A percentile compares a stretch with the other conserved stretches of the same genome.
Conservation (phyloP, 345 rosid genomes). For the Acer saccharum region DNA sequence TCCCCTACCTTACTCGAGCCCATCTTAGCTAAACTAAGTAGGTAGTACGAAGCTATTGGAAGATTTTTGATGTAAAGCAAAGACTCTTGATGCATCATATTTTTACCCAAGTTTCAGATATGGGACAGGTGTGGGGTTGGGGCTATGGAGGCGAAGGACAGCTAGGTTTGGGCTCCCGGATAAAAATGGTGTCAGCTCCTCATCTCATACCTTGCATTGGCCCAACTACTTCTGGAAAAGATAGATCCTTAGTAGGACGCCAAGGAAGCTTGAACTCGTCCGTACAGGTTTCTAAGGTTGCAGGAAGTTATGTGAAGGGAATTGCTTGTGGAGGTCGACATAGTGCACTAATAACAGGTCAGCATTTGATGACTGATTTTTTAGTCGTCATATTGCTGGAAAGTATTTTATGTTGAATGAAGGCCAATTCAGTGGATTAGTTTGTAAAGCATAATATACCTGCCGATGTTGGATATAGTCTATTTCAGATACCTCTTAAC, state of each 20-base stretch:
- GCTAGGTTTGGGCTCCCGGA: conserved; percentile 80
- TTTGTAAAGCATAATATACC: not conserved
- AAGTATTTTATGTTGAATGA: not conserved
- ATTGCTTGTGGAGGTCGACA: conserved; percentile 92
- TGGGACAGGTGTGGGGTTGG: conserved; percentile 99
- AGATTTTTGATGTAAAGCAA: conserved; percentile 60
- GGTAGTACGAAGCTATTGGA: conserved; percentile 60
- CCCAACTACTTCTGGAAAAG: conserved; percentile 45
- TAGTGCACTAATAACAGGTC: conserved; percentile 79
- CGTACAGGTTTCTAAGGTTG: conserved; percentile 34
- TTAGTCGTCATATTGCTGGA: not conserved
- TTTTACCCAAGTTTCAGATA: conserved; percentile 81
- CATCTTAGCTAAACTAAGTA: not conserved
- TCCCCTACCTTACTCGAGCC: too few relatives aligned
- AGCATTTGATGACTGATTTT: conserved; percentile 22
- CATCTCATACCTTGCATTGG: conserved; percentile 75
- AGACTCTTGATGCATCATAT: conserved; percentile 59
- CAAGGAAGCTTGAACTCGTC: conserved; percentile 49
- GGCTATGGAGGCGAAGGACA: conserved; percentile 98
- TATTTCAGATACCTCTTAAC: conserved; percentile 8
- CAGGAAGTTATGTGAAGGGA: conserved; percentile 62
- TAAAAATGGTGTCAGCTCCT: conserved; percentile 83
- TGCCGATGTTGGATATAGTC: not conserved
- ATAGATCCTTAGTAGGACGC: conserved; percentile 35
- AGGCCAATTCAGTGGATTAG: conserved; percentile 7